Percentiles rank a stretch among this genome's conserved stretches.
Evolutionary conservation across 73 alveolate genomes (phyloP).

Genomic region (Tetrahymena thermophila): DNA sequence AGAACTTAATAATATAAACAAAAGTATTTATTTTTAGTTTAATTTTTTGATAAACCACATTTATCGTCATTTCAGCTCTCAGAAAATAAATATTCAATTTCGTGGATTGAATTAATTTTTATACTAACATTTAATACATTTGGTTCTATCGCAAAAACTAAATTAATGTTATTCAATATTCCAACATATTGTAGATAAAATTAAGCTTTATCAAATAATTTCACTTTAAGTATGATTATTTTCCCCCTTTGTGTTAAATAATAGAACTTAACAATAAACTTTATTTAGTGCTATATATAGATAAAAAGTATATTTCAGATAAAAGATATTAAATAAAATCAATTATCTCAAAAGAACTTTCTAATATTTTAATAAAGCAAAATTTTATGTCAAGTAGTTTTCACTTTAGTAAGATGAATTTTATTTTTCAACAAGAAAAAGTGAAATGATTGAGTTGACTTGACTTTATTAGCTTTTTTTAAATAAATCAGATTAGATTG

Average conservation of each 20-base stretch:
- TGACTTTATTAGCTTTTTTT: too few species aligned
- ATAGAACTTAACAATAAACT: background rate
- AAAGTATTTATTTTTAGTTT: background rate
- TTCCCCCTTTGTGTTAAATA: background rate
- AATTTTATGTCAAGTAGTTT: background rate
- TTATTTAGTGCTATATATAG: background rate
- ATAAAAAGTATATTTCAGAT: too few species aligned
- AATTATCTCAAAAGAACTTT: background rate
- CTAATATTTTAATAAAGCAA: background rate
- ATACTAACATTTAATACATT: background rate
- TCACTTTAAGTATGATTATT: background rate
- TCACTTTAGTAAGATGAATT: too few species aligned
- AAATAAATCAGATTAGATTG: too few species aligned
- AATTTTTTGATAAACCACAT: background rate
- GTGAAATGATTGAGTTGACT: too few species aligned
- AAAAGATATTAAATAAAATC: background rate
- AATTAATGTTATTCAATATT: background rate
- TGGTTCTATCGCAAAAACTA: background rate
- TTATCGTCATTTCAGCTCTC: background rate
- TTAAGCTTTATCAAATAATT: background rate
- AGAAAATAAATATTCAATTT: background rate
- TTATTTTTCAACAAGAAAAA: too few species aligned
- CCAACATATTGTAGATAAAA: background rate
- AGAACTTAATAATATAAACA: background rate
- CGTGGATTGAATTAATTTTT: background rate